These are phyloP conservation scores for Xylaria castorea DNA, from an alignment of 495 filamentous ascomycete genomes.

Conservation along the genomic window DNA sequence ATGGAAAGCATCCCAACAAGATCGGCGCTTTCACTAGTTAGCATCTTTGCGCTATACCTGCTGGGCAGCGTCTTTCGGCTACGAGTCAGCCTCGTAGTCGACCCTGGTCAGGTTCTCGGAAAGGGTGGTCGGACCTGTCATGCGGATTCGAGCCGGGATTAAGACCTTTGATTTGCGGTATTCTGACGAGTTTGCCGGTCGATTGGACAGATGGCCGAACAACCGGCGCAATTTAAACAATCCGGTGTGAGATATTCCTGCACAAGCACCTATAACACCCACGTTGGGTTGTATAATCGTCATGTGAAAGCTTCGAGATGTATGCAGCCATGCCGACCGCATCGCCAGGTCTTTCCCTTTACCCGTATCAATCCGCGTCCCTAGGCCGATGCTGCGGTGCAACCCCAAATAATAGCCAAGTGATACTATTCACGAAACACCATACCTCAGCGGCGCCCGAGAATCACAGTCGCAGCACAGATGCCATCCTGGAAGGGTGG, in stretches of 20 bases:
- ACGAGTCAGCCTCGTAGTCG: constrained; percentile 23
- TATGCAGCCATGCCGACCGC: constrained; percentile 26
- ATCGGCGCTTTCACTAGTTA: constrained; percentile 7
- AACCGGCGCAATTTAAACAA: constrained; percentile 40
- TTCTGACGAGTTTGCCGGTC: constrained; percentile 21
- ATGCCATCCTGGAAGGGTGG: neutral
- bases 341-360: constrained; percentile 27
- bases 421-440: constrained; percentile 19
- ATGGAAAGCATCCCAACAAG: constrained; percentile 18
- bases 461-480: constrained; percentile 1
- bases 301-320: constrained; percentile 36
- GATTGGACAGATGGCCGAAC: constrained; percentile 36
- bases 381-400: constrained; percentile 20
- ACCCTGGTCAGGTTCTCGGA: constrained; percentile 21
- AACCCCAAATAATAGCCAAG: constrained; percentile 23
- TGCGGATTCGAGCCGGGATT: constrained; percentile 16
- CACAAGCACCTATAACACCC: constrained; percentile 16
- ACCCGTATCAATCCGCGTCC: constrained; percentile 11
- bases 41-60: constrained; percentile 9
- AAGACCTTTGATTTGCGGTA: constrained; percentile 20
- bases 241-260: constrained; percentile 43
- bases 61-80: constrained; percentile 12
- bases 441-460: neutral
- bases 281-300: constrained; percentile 17
- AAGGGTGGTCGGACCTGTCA: constrained; percentile 27